Conservation (phyloP, 768 basidiomycete genomes). For the Suillus sp. region DNA sequence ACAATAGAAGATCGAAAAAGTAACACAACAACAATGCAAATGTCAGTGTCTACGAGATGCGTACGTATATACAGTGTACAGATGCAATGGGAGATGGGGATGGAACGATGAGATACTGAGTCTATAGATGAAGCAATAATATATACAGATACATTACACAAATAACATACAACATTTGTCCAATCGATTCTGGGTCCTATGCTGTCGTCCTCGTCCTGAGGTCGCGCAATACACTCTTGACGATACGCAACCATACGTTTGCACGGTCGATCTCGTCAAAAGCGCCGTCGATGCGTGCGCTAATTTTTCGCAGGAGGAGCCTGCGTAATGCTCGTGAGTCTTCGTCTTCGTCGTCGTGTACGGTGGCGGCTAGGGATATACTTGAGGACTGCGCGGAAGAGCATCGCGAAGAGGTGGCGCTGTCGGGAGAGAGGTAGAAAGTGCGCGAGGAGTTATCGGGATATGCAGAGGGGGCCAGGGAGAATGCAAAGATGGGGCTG, state of each 20-base stretch:
- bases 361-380: slow-evolving; percentile 50
- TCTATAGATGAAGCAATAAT: slow-evolving; percentile 17
- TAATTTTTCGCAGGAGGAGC: slow-evolving; percentile 66
- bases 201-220: slow-evolving; percentile 37
- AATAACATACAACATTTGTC: slow-evolving; percentile 13
- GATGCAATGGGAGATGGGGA: not conserved
- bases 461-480: slow-evolving; percentile 16
- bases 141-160: slow-evolving; percentile 14
- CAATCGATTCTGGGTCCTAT: not conserved
- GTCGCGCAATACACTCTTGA: slow-evolving; percentile 63
- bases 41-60: slow-evolving; percentile 8
- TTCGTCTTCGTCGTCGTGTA: slow-evolving; percentile 61
- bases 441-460: slow-evolving; percentile 8
- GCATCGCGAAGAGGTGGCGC: slow-evolving; percentile 21
- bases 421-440: slow-evolving; percentile 28
- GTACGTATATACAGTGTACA: slow-evolving; percentile 8
- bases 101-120: not conserved
- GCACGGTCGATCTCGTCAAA: slow-evolving; percentile 66
- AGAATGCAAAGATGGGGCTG: slow-evolving; percentile 25
- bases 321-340: slow-evolving; percentile 64
- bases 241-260: slow-evolving; percentile 60
- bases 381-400: slow-evolving; percentile 38
- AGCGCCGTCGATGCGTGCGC: slow-evolving; percentile 54
- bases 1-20: not conserved
- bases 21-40: not conserved